Evolutionary conservation across 192 early-diverging fungal genomes (phyloP), one percentile per base, ranked within the genome.

Genomic region (Mortierella claussenii): DNA sequence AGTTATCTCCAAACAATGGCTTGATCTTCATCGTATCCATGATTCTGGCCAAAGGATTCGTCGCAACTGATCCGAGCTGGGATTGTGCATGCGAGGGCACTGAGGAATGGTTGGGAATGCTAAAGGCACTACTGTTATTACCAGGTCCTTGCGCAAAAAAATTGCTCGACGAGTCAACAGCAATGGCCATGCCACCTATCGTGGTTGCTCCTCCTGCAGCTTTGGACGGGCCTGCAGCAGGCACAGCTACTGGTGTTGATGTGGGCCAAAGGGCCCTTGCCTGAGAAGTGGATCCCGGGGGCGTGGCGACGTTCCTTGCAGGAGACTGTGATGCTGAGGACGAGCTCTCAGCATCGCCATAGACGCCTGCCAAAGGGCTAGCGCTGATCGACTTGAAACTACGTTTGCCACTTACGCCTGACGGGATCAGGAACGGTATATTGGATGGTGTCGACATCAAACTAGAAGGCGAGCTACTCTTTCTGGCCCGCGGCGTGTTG

Each of bases 1-100:
- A 87, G 30, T 83, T 79, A 21, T 83, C 80, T 2, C 82, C 68
- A 31, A 87, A 87, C 30, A 87, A 44, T 7, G 86, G 88, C 53
- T 82, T 82, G 17, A 88, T 79, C 43, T 79, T 74, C 49, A 88
- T 80, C 11, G 59, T 58, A n/a, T 74, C 67, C 24, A 84, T 86
- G 10, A 66, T 68, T 13, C 55, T 62, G 15, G 62, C 42, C 13
- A 79, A 37, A 6, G 69, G 65, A 0, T 69, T 55, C 8, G 32
- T 34, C 32, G 28, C 37, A 31, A 18, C 27, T 20, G 36, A 32
- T 20, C 43, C 49, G 31, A 53, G 24, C 28, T 23, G 30, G 27
- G 65, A 26, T 47, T 53, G 33, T 21, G 44, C 18, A 1, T 53
- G 33, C 5, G 34, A 37, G 5, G 28, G 2, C 23, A 49, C 26